Evolutionary conservation across 164 flowering plant species (phyloP), one percentile per base, ranked within the genome.

Genomic region (Euptelea pleiosperma): DNA sequence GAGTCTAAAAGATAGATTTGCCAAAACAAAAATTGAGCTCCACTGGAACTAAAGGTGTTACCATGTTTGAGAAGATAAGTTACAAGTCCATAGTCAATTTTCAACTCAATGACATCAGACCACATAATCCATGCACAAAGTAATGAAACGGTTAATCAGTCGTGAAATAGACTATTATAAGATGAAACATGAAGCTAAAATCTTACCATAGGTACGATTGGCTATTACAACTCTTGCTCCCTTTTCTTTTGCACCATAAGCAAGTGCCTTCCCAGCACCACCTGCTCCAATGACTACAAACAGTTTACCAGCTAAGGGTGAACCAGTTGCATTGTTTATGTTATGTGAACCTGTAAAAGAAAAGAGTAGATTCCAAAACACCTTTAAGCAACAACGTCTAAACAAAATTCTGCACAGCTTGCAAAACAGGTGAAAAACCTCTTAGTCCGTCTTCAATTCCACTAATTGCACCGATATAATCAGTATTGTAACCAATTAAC

Each of bases 231-330:
- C 86, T 63, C 79, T 77, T 7, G 96, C 98, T 24, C 98, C 96
- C 72, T 91, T 91, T 57, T 74, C 87, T 69, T 86, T 87, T 41
- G 94, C 98, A 60, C 99, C 99, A 82, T 79, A 94, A 65, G 98
- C 99, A 75, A 94, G 91, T 54, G 99, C 97, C 79, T 87, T 91
- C 46, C 98, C 99, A 63, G 99, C 99, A 43, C 99, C 99, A 49
- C 98, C 98, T 71, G 99, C 99, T 55, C 99, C 99, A 74, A 91
- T 85, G 53, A 94, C 86, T 14, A 94, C 84, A 71, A 94, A 85
- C 4, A 84, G 66, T 72, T 77, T 91, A 45, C 88, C 89, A 60
- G 82, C 79, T 70, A 94, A 67, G 21, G 96, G 93, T 41, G 99
- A 94, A 67, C 57, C 65, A 55, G 47, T 47, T 42, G 68, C 25